A percentile compares a stretch with the other conserved stretches of the same genome.
Evolutionary conservation across 192 early-diverging fungal genomes (phyloP).

Genomic region (Diversispora eburnea): DNA sequence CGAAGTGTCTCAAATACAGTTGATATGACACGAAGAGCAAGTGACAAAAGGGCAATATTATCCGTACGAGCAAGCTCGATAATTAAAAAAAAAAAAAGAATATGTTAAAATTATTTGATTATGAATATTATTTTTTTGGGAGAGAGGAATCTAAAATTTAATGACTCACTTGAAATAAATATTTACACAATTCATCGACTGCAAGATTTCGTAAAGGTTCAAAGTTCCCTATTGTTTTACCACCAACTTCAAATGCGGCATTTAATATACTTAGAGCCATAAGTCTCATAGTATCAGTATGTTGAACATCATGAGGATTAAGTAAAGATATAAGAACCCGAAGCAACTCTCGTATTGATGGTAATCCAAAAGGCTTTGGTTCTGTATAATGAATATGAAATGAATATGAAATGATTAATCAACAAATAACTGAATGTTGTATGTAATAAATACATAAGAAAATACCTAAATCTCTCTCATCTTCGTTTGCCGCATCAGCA

Average conservation of each 20-base stretch:
- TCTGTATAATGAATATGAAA: slow-evolving; percentile 23
- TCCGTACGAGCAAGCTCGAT: slow-evolving; percentile 50
- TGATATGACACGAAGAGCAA: slow-evolving; percentile 61
- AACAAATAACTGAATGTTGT: background rate
- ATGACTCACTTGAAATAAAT: slow-evolving; percentile 70
- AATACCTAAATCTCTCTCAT: slow-evolving; percentile 19
- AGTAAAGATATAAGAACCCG: slow-evolving; percentile 86
- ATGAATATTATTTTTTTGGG: background rate
- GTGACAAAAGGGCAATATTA: slow-evolving; percentile 54
- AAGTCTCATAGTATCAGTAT: slow-evolving; percentile 90
- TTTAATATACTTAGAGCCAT: slow-evolving; percentile 87
- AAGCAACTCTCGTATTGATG: slow-evolving; percentile 84
- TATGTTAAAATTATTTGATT: slow-evolving; percentile 17
- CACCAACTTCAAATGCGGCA: slow-evolving; percentile 83
- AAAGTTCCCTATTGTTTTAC: slow-evolving; percentile 65
- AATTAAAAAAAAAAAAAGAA: background rate
- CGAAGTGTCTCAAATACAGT: slow-evolving; percentile 69
- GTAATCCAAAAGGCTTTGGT: slow-evolving; percentile 69
- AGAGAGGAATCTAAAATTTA: slow-evolving; percentile 24
- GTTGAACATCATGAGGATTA: slow-evolving; percentile 85
- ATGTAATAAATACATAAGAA: background rate
- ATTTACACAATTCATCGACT: slow-evolving; percentile 80
- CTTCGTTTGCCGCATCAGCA: background rate
- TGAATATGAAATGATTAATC: no score
- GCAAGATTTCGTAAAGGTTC: slow-evolving; percentile 65